Evolutionary conservation across 129 eudicot genomes (phyloP).

Genomic region (Oenanthe sinensis): DNA sequence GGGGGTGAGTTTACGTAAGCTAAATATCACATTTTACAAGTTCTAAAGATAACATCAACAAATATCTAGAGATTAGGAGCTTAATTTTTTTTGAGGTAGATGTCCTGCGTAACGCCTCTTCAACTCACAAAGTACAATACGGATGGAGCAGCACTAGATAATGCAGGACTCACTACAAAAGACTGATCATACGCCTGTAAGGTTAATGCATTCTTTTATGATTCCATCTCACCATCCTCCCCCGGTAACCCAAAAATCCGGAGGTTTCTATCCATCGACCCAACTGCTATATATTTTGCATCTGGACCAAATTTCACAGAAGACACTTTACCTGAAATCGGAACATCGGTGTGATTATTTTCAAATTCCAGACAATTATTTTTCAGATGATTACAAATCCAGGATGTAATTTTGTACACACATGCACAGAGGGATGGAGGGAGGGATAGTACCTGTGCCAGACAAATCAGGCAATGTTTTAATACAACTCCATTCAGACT

Average conservation of each 20-base stretch:
- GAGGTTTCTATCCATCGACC: slow-evolving; percentile 86
- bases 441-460: slow-evolving; percentile 68
- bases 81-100: not conserved
- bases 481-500: slow-evolving; percentile 85
- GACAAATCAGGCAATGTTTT: slow-evolving; percentile 95
- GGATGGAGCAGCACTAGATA: slow-evolving; percentile 6
- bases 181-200: not conserved
- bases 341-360: not conserved
- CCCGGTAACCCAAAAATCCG: slow-evolving; percentile 78
- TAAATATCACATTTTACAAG: not conserved
- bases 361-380: not conserved
- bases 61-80: not conserved
- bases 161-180: not conserved
- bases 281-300: slow-evolving; percentile 89
- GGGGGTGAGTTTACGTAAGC: not conserved
- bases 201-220: slow-evolving; percentile 19
- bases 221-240: slow-evolving; percentile 43
- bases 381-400: not conserved
- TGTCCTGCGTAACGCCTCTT: not conserved
- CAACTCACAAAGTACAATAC: not conserved
- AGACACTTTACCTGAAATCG: slow-evolving; percentile 57
- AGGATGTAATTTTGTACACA: not conserved
- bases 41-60: not conserved
- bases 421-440: not conserved
- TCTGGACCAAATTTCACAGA: slow-evolving; percentile 75